Evolutionary conservation across 78 protist species (phyloP).

Genomic region (Monosiga brevicollis): DNA sequence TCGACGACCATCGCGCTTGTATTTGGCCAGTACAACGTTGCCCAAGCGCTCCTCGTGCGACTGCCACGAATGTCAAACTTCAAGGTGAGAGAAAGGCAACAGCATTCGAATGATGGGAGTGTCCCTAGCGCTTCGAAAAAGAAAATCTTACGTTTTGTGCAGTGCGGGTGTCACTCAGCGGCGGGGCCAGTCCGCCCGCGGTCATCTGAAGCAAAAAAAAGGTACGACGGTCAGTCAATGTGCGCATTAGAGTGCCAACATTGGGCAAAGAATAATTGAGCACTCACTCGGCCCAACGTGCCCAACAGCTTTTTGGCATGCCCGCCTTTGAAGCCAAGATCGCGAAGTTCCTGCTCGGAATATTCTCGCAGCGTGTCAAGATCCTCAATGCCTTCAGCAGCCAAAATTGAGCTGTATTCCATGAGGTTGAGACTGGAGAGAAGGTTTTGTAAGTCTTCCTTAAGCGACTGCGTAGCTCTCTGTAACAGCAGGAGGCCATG

Average conservation of each 20-base stretch:
- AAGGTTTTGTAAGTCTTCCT: no score
- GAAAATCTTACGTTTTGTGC: not conserved
- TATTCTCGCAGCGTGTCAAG: not conserved
- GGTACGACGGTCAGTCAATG: not conserved
- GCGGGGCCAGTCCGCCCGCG: not conserved
- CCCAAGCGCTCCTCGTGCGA: no score
- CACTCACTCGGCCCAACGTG: not conserved
- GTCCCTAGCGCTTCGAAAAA: not conserved
- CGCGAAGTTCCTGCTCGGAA: not conserved
- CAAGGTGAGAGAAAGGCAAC: no score
- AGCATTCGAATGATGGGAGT: not conserved
- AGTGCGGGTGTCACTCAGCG: not conserved
- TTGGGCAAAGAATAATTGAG: not conserved
- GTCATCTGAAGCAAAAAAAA: not conserved
- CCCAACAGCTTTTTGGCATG: not conserved
- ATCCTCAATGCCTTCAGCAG: not conserved
- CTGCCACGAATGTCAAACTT: no score
- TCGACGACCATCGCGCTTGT: not conserved
- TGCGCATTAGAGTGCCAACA: not conserved
- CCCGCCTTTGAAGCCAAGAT: not conserved
- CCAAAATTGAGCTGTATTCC: no score
- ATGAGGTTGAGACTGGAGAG: no score
- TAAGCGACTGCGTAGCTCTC: no score
- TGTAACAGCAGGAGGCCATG: no score
- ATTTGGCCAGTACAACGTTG: no score